Evolutionary conservation across 192 early-diverging fungal species (phyloP), one percentile per base, ranked within the genome.

Genomic region (Coemansia sp.): DNA sequence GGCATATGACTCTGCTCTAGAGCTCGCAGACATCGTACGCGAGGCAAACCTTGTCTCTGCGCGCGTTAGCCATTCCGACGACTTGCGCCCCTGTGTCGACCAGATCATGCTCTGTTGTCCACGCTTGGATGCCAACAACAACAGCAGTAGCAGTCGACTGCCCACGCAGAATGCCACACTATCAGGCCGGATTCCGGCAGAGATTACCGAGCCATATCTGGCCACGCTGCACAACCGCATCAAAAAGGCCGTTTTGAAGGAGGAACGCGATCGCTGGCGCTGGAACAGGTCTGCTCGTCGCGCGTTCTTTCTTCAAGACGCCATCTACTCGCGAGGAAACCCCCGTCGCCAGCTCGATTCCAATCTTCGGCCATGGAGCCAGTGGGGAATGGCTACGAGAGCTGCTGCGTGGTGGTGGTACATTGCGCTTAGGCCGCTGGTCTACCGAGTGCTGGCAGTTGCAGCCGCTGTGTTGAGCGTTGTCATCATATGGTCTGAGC

Each of bases 401-500:
- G 70, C 78, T 5, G 66, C 81, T 65, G 88, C 87, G 51, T 98
- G 95, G 95, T 87, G 87, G 77, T 98, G 93, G 93, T 90, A 90
- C 71, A 68, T 94, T 38, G 84, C 75, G 55, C 50, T 94, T n/a
- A 85, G 88, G 12, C 92, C 93, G 6, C 54, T 86, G 16, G 58
- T 86, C 5, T 84, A 86, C 61, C 88, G 88, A 11, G 60, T 66
- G 1, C 62, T 92, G 25, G 74, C 90, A 6, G 73, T 91, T 8
- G 52, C 89, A 1, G 89, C 83, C 51, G 83, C 87, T 0, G 16
- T 85, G 20, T 67, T 90, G 31, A 93, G 94, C 28, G 60, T 87
- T 1, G 75, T 86, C 28, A 83, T 98, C 32, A 77, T 98, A 30
- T 98, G 96, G 96, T 96, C 94, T 4, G 96, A 98, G 76, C 83